phyloP scores from a whole-genome alignment of 1,284 basidiomycete species.

The Sporisorium scitamineum region DNA sequence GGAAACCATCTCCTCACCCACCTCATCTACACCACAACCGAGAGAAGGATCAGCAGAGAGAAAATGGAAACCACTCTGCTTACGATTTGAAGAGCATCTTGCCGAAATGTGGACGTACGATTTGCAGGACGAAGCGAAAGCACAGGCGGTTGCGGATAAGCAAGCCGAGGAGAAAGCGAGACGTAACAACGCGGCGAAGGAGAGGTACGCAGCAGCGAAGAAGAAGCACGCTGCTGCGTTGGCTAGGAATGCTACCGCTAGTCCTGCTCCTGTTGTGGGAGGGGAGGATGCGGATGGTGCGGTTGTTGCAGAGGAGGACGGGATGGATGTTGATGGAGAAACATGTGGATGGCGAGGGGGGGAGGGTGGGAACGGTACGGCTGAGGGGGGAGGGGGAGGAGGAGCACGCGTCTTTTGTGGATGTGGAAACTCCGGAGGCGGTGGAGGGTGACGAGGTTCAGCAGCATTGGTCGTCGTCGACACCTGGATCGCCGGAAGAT shows the following conservation, averaged over 20 bases:
- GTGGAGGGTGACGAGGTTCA: no score
- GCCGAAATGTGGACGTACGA: constrained; percentile 56
- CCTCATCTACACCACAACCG: neutral
- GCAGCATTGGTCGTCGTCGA: neutral
- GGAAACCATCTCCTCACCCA: constrained; percentile 8
- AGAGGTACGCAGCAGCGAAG: constrained; percentile 37
- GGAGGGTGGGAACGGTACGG: neutral
- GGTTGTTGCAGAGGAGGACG: neutral
- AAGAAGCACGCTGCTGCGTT: constrained; percentile 36
- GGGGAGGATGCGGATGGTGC: constrained; percentile 2
- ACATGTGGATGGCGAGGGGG: neutral
- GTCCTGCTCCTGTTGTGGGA: constrained; percentile 8
- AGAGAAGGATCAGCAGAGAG: neutral
- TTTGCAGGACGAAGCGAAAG: constrained; percentile 51
- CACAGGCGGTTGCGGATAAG: constrained; percentile 22
- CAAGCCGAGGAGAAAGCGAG: constrained; percentile 32
- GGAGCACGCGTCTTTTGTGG: neutral
- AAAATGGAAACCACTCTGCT: constrained; percentile 46
- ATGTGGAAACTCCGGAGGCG: neutral
- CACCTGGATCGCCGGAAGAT: neutral
- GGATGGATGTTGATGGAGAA: constrained; percentile 6
- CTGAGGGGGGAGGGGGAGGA: neutral
- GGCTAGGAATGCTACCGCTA: constrained; percentile 24
- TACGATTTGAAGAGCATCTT: constrained; percentile 51
- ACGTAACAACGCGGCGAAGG: constrained; percentile 24